Evolutionary conservation across 768 basidiomycete species (phyloP).

Genomic region (Hydnomerulius pinastri): DNA sequence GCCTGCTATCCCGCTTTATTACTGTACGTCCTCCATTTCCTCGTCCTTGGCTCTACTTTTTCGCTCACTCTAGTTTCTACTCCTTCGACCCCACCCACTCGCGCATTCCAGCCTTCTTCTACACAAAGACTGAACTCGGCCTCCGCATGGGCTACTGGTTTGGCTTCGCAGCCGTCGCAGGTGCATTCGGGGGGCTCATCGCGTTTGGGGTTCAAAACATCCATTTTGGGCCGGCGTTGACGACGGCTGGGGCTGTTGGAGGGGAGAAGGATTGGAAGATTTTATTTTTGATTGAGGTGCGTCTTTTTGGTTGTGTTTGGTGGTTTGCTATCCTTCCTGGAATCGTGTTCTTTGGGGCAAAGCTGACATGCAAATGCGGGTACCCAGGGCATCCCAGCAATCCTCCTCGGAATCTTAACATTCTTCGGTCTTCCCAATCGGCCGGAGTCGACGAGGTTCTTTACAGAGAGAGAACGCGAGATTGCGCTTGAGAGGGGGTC

Average conservation of each 20-base stretch:
- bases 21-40: constrained; percentile 45
- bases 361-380: neutral
- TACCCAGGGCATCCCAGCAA: constrained; percentile 62
- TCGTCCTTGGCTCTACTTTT: neutral
- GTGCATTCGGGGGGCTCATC: constrained; percentile 83
- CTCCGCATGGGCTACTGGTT: constrained; percentile 82
- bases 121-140: constrained; percentile 74
- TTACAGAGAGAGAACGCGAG: constrained; percentile 52
- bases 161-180: constrained; percentile 81
- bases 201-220: constrained; percentile 77
- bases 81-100: no score
- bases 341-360: neutral
- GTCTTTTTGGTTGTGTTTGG: neutral
- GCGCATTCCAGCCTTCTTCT: constrained; percentile 81
- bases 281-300: constrained; percentile 74
- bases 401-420: constrained; percentile 61
- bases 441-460: constrained; percentile 66
- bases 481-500: constrained; percentile 70
- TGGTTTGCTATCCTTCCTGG: no score
- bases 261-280: constrained; percentile 36
- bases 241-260: constrained; percentile 24
- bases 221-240: constrained; percentile 41
- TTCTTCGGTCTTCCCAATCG: constrained; percentile 64
- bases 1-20: constrained; percentile 76
- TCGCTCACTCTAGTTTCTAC: neutral